Evolutionary conservation across 2,329 filamentous ascomycete species (phyloP).

Genomic region (Penicillium carneum): DNA sequence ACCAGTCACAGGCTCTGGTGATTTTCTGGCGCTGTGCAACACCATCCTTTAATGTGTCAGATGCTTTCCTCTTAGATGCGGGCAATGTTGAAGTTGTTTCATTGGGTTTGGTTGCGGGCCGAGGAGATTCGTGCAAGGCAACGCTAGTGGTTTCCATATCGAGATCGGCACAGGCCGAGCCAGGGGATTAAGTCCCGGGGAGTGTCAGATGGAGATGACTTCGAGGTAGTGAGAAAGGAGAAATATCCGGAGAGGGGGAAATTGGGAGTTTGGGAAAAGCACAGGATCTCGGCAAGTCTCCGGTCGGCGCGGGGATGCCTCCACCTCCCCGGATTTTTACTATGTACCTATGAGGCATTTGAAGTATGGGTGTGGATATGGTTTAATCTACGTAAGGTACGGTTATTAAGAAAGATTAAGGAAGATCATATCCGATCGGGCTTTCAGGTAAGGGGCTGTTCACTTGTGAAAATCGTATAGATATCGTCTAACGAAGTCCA

Average conservation of each 20-base stretch:
- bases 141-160: slow-evolving; percentile 27
- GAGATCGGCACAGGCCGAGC: slow-evolving; percentile 19
- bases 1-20: slow-evolving; percentile 50
- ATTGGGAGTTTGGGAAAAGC: slow-evolving; percentile 14
- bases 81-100: slow-evolving; percentile 3
- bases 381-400: neutral
- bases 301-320: slow-evolving; percentile 24
- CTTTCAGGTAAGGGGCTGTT: neutral
- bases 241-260: slow-evolving; percentile 25
- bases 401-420: neutral
- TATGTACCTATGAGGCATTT: neutral
- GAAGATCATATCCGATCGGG: neutral
- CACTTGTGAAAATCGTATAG: neutral
- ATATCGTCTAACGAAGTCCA: neutral
- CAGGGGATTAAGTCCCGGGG: slow-evolving; percentile 4
- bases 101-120: slow-evolving; percentile 16
- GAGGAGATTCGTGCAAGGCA: slow-evolving; percentile 22
- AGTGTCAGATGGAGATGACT: neutral
- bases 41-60: slow-evolving; percentile 31
- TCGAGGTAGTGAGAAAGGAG: slow-evolving; percentile 18
- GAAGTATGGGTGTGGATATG: neutral
- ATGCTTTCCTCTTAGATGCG: slow-evolving; percentile 37
- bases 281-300: slow-evolving; percentile 16
- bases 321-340: slow-evolving; percentile 23
- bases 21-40: slow-evolving; percentile 45